Base-by-base conservation (phyloP, 495 filamentous ascomycete species). In the Sordaria brevicollis region DNA sequence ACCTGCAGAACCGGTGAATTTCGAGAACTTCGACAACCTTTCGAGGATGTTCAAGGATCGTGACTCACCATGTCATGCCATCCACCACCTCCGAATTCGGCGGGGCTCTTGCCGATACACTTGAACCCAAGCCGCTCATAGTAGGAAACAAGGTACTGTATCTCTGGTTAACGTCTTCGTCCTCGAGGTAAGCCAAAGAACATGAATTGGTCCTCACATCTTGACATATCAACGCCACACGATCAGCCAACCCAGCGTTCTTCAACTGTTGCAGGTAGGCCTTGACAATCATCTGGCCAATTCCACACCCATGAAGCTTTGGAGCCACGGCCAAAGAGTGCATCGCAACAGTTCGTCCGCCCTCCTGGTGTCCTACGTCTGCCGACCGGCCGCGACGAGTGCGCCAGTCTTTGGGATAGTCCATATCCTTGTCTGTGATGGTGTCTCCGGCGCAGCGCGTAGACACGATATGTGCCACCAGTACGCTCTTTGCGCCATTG, bases 281-380 rank as follows among this genome's bases (percentile, higher is more conserved):
- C 81, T 87, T 89, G 77, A 97, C 80, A 65, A 97, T 80, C 29
- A 89, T 89, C 74, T 86, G 88, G n/a, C 91, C 94, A 7, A 97
- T 79, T 10, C 90, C 89, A 68, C 87, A 86, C 38, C 87, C 81
- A 70, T 96, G 94, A 49, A 92, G 88, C 70, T 88, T 84, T 1
- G 91, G 92, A 37, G 90, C 81, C 29, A 97, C 90, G 17, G 91
- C 91, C 1, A 97, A 82, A 0, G 92, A 94, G 76, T 97, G 94
- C 38, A 97, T 77, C 21, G 87, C 91, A 67, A 98, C 81, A 3
- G 93, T 95, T 38, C 87, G 74, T 36, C 93, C 93, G 3, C 77
- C 76, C 69, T 93, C 90, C 67, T 91, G 86, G 76, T 97, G 92
- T 13, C 85, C 85, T 21, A 83, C 70, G 10, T 74, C 65, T 2